Evolutionary conservation across 1,139 yeast genomes (phyloP).

Genomic region (Debaryomyces fabryi): DNA sequence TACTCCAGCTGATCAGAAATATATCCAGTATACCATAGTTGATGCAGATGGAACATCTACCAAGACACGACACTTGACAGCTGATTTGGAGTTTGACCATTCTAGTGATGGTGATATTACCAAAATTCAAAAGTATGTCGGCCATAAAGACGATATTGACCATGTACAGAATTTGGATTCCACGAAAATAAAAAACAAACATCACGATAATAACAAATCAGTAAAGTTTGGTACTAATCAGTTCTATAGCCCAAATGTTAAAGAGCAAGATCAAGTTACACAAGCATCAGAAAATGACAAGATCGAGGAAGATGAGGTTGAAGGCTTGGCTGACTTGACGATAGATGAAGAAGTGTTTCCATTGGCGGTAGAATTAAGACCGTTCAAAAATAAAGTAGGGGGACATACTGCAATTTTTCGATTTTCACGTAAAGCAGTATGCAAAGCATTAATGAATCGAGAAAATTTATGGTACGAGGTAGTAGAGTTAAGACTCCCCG

Average conservation of each 20-base stretch:
- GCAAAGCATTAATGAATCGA: conserved; percentile 87
- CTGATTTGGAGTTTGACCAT: conserved; percentile 43
- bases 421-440: conserved; percentile 90
- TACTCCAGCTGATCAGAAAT: conserved; percentile 24
- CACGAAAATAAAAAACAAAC: neutral
- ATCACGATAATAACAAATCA: conserved; percentile 1
- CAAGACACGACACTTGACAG: conserved; percentile 37
- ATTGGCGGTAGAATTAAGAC: conserved; percentile 80
- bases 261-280: neutral
- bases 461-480: conserved; percentile 93
- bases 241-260: neutral
- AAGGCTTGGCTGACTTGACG: neutral
- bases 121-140: conserved; percentile 20
- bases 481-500: conserved; percentile 76
- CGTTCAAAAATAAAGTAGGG: conserved; percentile 91
- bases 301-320: neutral
- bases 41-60: conserved; percentile 1
- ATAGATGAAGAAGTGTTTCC: conserved; percentile 40
- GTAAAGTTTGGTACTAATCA: conserved; percentile 11
- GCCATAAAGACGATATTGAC: conserved; percentile 11
- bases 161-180: conserved; percentile 1
- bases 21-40: neutral
- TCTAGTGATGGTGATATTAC: conserved; percentile 33
- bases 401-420: conserved; percentile 97
- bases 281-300: neutral